Evolutionary conservation across 169 alveolate species (phyloP), one percentile per base, ranked within the genome.

Genomic region (Plasmodium vinckei): DNA sequence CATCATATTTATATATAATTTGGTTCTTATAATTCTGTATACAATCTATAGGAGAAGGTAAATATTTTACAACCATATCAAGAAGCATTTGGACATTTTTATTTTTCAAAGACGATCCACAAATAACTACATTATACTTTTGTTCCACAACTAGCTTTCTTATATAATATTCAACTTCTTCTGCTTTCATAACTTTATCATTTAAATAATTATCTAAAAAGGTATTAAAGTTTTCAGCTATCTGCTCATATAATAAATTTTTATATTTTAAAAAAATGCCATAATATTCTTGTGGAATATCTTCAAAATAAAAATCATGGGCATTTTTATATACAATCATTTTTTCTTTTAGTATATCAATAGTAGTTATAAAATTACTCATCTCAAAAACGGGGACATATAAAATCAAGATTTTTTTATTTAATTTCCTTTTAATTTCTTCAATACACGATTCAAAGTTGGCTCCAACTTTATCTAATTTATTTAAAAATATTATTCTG

Each of bases 381-480:
- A 91, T 94, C n/a, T 94, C 97, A 44, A 97, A 97, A 27, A 95
- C 88, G 7, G 99, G 99, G 1, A 97, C 92, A 90, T 96, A 96
- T 21, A 98, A 82, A n/a, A 97, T 94, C 5, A 97, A 92, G 0
- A 98, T 98, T 15, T 90, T 93, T 25, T 95, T 94, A 25, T 96
- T 96, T 7, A 98, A 93, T 67, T 94, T 95, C 39, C 92, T 79
- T 87, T 94, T 91, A 46, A 98, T 94, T 56, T 96, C 97, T 59
- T 95, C 93, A 13, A 96, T 57, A 21, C 99, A 96, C 0, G 91
- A 56, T 23, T 94, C 96, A 77, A 97, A 92, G 73, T 92, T 89
- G 0, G 99, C 98, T 10, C 99, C 99, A 5, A 92, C 89, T 61
- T 99, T 96, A 89, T 98, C 99, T 97, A 98, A 95, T 89, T 98